Conservation (phyloP, 116 monocot species). For the Iris pallida region DNA sequence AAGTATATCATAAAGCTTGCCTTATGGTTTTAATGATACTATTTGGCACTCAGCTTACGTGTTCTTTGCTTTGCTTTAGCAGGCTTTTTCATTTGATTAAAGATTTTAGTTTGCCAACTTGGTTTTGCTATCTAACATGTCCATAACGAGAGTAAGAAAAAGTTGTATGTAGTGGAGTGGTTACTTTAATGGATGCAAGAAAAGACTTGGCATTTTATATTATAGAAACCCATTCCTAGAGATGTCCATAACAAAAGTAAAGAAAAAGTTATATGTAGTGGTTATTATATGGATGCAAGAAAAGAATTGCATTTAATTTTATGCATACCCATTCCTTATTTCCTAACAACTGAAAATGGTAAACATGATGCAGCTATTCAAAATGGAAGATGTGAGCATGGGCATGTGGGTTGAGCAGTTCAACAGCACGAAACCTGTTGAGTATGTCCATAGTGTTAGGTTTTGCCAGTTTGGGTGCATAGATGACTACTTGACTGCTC, state of each 20-base stretch:
- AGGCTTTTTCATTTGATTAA: constrained; percentile 8
- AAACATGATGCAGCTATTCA: constrained; percentile 60
- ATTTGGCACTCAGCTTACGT: no score
- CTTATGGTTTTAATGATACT: no score
- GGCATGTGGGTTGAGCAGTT: constrained; percentile 94
- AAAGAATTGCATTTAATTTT: neutral
- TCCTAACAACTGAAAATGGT: neutral
- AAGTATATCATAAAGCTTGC: no score
- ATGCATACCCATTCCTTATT: neutral
- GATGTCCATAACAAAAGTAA: constrained; percentile 39
- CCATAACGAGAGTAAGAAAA: neutral
- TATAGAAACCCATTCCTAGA: neutral
- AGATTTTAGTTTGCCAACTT: constrained; percentile 1
- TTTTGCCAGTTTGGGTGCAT: constrained; percentile 93
- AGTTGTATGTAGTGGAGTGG: no score
- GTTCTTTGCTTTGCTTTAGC: neutral
- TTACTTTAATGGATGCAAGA: no score
- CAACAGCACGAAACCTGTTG: constrained; percentile 50
- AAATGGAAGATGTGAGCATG: constrained; percentile 99
- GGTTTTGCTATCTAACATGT: constrained; percentile 28
- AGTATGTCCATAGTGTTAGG: constrained; percentile 58
- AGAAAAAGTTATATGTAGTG: constrained; percentile 38
- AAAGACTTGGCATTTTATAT: neutral
- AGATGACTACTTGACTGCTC: constrained; percentile 72
- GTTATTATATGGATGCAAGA: no score